A percentile compares a stretch with the other conserved stretches of the same genome.
Conservation (phyloP, 2,329 filamentous ascomycete genomes). For the Dothistroma septosporum region DNA sequence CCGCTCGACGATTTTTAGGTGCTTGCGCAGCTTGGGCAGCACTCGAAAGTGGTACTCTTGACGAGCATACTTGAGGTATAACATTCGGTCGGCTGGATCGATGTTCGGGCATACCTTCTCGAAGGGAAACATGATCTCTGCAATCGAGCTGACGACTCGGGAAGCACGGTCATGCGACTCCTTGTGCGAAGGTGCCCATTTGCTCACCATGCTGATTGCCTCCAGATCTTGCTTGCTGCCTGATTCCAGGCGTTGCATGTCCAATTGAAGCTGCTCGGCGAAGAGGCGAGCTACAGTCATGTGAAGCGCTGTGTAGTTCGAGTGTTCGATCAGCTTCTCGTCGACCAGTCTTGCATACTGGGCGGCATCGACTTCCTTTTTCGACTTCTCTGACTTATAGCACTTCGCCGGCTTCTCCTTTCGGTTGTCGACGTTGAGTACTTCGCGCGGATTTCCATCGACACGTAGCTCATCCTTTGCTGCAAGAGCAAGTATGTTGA, state of each 20-base stretch:
- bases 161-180: constrained; percentile 58
- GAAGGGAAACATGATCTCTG: constrained; percentile 51
- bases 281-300: constrained; percentile 54
- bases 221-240: constrained; percentile 40
- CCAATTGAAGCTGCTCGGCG: constrained; percentile 51
- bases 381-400: constrained; percentile 27
- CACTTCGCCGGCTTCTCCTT: constrained; percentile 13
- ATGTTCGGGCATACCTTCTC: constrained; percentile 34
- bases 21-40: constrained; percentile 51
- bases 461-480: constrained; percentile 47
- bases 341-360: constrained; percentile 42
- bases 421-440: constrained; percentile 24
- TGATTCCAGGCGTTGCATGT: constrained; percentile 43
- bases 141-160: constrained; percentile 54
- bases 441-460: constrained; percentile 36
- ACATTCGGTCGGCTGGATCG: constrained; percentile 39
- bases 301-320: constrained; percentile 52
- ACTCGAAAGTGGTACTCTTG: constrained; percentile 51
- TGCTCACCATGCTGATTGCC: constrained; percentile 54
- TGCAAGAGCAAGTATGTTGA: constrained; percentile 54
- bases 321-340: constrained; percentile 41
- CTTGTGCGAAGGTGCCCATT: constrained; percentile 57
- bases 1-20: constrained; percentile 53
- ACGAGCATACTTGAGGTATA: constrained; percentile 53
- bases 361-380: constrained; percentile 33